Evolutionary conservation across 2,329 filamentous ascomycete species (phyloP), one percentile per base, ranked within the genome.

Genomic region (Colletotrichum somersetense): DNA sequence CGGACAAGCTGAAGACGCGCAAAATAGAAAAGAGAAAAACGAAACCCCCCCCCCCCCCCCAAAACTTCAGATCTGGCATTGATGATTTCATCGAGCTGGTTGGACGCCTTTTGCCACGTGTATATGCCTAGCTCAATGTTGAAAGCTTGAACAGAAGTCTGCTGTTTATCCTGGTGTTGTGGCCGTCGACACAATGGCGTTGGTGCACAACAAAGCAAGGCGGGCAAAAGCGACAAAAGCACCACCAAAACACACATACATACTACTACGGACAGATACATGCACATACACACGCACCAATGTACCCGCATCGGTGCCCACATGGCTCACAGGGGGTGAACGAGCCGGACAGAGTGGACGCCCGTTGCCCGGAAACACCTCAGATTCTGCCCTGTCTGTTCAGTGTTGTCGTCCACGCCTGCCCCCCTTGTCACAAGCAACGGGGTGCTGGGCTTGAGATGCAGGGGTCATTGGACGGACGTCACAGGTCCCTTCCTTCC

Each of bases 361-460:
- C 69, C 69, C 69, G 69, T 71, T 71, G 69, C 69, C 66, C 69
- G 69, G 69, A 67, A 71, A 71, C 69, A 71, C 59, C 56, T 59
- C 50, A 20, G 35, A 38, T 38, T 62, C n/a, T 67, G 57, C 57
- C 57, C 30, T 63, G 52, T 57, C 33, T 16, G 40, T 57, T 40
- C 63, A 58, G 42, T 7, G 42, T 44, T 42, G 40, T 42, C 46
- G 35, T 62, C 26, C 23, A 53, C 30, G 30, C 30, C 30, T 30
- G 30, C 30, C 46, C 33, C 20, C 69, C 66, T 59, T 72, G 66
- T 72, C 69, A 72, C 53, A 59, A 55, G 64, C 66, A 40, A 64
- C 48, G 62, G 58, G 69, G 69, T 46, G 59, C 52, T 58, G 18
- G 53, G 56, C 65, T 52, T 72, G 30, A 18, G n/a, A 44, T 61